These are phyloP conservation scores for Wolfiporia cocos DNA, from an alignment of 1,284 basidiomycete genomes.

Conservation along the genomic window DNA sequence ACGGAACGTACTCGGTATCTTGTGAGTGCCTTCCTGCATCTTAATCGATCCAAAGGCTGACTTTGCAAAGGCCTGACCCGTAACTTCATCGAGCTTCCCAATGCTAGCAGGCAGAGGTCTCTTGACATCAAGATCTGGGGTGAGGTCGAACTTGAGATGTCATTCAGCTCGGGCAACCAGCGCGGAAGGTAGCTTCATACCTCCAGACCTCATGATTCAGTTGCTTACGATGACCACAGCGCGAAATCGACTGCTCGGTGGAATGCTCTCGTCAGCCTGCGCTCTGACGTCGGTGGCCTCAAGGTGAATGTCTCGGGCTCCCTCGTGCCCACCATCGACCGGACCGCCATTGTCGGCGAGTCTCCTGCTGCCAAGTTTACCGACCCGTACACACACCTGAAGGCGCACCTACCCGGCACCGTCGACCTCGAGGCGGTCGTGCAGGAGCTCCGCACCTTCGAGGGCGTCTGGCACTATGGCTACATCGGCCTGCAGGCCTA, in stretches of 20 bases:
- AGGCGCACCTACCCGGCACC: slow-evolving; percentile 15
- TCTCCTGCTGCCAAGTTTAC: slow-evolving; percentile 2
- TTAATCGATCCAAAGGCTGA: background rate
- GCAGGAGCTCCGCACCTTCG: slow-evolving; percentile 22
- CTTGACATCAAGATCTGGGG: slow-evolving; percentile 25
- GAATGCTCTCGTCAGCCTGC: slow-evolving; percentile 15
- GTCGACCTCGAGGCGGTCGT: slow-evolving; percentile 20
- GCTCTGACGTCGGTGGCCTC: slow-evolving; percentile 14
- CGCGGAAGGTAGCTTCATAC: slow-evolving; percentile 16
- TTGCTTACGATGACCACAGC: slow-evolving; percentile 6
- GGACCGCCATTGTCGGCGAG: slow-evolving; percentile 8
- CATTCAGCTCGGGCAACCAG: slow-evolving; percentile 13
- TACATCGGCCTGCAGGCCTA: slow-evolving; percentile 22
- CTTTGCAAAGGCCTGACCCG: slow-evolving; percentile 20
- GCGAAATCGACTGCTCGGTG: slow-evolving; percentile 17
- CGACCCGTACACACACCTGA: slow-evolving; percentile 17
- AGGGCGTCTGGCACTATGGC: slow-evolving; percentile 25
- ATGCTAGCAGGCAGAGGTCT: slow-evolving; percentile 17
- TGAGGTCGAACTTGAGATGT: slow-evolving; percentile 19
- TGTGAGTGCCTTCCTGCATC: slow-evolving; percentile 14
- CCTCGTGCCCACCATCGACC: slow-evolving; percentile 10
- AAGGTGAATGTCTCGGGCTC: slow-evolving; percentile 14
- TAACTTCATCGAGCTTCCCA: slow-evolving; percentile 25
- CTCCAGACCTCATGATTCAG: background rate
- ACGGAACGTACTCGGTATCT: slow-evolving; percentile 19